A percentile compares a stretch with the other conserved stretches of the same genome.
Conservation (phyloP, 495 filamentous ascomycete genomes). For the Talaromyces borbonicus region DNA sequence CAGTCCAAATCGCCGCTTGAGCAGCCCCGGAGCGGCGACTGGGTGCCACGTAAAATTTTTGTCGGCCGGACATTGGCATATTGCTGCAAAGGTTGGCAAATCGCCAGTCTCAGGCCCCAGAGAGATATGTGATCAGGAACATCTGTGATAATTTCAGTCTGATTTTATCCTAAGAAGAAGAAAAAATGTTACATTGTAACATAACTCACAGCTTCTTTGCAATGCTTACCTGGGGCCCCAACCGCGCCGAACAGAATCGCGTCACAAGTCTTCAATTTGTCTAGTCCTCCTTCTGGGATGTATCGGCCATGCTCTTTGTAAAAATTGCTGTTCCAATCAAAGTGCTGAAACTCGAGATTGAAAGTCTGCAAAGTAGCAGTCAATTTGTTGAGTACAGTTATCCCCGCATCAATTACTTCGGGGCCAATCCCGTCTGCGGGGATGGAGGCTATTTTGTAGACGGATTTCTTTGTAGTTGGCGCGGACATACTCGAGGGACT, state of each 20-base stretch:
- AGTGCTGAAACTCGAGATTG: conserved; percentile 37
- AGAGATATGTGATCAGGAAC: conserved; percentile 43
- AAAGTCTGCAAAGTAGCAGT: conserved; percentile 35
- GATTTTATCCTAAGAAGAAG: conserved; percentile 1
- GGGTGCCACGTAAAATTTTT: conserved; percentile 31
- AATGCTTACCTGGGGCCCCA: conserved; percentile 37
- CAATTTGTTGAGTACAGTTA: conserved; percentile 34
- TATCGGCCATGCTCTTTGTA: conserved; percentile 45
- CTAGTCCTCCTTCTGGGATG: conserved; percentile 43
- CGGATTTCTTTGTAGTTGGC: neutral
- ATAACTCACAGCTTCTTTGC: too few species aligned
- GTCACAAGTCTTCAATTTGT: conserved; percentile 40
- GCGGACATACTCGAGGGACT: too few species aligned
- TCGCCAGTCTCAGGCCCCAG: conserved; percentile 39
- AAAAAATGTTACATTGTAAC: too few species aligned
- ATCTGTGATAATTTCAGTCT: conserved; percentile 16
- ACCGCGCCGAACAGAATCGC: conserved; percentile 50
- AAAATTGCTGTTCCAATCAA: conserved; percentile 42
- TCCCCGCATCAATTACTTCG: conserved; percentile 43
- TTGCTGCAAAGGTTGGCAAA: conserved; percentile 39
- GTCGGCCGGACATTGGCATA: conserved; percentile 43
- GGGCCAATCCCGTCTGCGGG: conserved; percentile 46
- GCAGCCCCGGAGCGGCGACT: conserved; percentile 29
- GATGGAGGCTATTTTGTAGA: conserved; percentile 40
- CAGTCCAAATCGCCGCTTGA: conserved; percentile 31